These are phyloP conservation scores for Phytophthora crassamura DNA, from an alignment of 352 stramenopile genomes.

Conservation along the genomic window DNA sequence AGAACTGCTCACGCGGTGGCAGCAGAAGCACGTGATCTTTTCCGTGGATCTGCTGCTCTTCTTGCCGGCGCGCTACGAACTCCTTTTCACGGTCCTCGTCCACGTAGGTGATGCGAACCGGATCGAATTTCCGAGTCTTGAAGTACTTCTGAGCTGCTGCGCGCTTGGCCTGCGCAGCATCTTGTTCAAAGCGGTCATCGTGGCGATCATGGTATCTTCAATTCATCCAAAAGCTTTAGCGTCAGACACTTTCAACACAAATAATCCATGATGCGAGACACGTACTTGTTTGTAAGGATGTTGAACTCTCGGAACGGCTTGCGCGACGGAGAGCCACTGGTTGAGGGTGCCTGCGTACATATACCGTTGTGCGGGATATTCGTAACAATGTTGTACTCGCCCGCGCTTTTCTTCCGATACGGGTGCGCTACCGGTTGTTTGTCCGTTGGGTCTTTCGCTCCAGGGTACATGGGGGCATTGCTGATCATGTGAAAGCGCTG, in stretches of 20 bases:
- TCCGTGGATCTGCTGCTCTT: constrained; percentile 60
- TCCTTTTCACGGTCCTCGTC: constrained; percentile 60
- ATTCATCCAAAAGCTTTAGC: constrained; percentile 12
- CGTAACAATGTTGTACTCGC: constrained; percentile 74
- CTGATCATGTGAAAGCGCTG: constrained; percentile 78
- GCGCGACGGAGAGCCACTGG: constrained; percentile 29
- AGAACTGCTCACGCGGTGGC: constrained; percentile 68
- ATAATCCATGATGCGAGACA: constrained; percentile 1
- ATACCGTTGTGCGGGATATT: constrained; percentile 40
- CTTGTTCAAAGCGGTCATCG: constrained; percentile 43
- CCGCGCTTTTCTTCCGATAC: constrained; percentile 41
- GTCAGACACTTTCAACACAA: constrained; percentile 5
- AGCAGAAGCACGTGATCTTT: constrained; percentile 56
- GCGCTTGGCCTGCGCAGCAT: constrained; percentile 51
- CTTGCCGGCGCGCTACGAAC: constrained; percentile 47
- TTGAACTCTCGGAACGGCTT: constrained; percentile 69
- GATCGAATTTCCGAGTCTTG: constrained; percentile 73
- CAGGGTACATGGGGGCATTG: constrained; percentile 59
- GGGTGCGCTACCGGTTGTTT: constrained; percentile 41
- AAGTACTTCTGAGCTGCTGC: constrained; percentile 67
- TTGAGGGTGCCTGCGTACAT: constrained; percentile 2
- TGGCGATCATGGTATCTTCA: constrained; percentile 64
- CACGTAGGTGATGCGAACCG: constrained; percentile 65
- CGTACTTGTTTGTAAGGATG: constrained; percentile 81
- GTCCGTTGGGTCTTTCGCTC: constrained; percentile 54